Evolutionary conservation across 2,329 filamentous ascomycete species (phyloP), one percentile per base, ranked within the genome.

Genomic region (Arachnopeziza araneosa): DNA sequence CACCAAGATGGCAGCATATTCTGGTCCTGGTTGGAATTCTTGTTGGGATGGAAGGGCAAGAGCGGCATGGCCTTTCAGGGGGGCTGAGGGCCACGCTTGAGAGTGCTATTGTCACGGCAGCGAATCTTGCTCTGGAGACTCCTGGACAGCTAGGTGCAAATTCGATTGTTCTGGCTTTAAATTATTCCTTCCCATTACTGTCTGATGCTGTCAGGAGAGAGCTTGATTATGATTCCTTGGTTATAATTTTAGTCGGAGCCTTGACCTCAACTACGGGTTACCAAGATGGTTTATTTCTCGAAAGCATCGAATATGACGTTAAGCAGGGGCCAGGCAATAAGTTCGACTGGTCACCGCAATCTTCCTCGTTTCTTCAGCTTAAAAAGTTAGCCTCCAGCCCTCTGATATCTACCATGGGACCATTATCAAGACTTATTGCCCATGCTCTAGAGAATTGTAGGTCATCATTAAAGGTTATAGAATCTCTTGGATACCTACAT

Each of bases 1-100:
- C 85, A 67, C 84, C 73, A 84, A 76, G 86, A 72, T 90, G 87
- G 86, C 83, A 86, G 68, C 88, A 90, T 75, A 67, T 85, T 23
- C 74, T 90, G 14, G 76, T 87, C 0, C 78, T 90, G 2, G 83
- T 81, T 0, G 87, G 87, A 44, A 71, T 89, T 57, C 76, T 88
- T 48, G 75, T 61, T 73, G 86, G 85, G 3, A 85, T 87, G 62
- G 83, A 83, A 61, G 75, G 78, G 0, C 78, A 81, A 66, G 79
- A 84, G 53, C 72, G 83, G 57, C 77, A 80, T 61, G 87, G 62
- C 80, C 67, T 86, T 19, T 79, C 83, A 0, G 74, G 74, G 21
- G 74, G 76, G 55, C 76, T 88, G 67, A 77, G 82, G 55, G 77
- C 72, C 52, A 85, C 79, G 65, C 72, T 90, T 0, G 85, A 88